A percentile compares a stretch with the other conserved stretches of the same genome.
phyloP scores from a whole-genome alignment of 2,329 filamentous ascomycete species.

The Colletotrichum tofieldiae region DNA sequence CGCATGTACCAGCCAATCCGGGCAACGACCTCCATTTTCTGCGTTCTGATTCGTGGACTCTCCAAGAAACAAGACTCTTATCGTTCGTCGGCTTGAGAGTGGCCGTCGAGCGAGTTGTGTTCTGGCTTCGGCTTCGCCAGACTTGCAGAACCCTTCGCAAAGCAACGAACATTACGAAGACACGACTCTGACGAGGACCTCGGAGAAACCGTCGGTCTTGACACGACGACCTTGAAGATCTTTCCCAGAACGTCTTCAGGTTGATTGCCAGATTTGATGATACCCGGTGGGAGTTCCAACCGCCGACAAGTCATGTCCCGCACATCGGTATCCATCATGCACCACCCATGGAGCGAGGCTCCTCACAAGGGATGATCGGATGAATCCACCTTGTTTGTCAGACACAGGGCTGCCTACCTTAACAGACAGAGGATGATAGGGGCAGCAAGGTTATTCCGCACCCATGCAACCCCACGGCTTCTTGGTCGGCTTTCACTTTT shows the following conservation, averaged over 20 bases:
- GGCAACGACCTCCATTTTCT: constrained; percentile 47
- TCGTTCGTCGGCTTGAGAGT: not conserved
- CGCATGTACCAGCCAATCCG: constrained; percentile 32
- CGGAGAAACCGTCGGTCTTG: not conserved
- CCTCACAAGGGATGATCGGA: constrained; percentile 34
- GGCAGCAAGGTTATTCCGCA: constrained; percentile 21
- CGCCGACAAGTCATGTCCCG: constrained; percentile 36
- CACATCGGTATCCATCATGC: constrained; percentile 36
- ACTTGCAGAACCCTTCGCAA: not conserved
- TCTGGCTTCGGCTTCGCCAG: constrained; percentile 1
- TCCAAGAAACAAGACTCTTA: not conserved
- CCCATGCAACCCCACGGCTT: constrained; percentile 22
- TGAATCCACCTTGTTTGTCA: constrained; percentile 30
- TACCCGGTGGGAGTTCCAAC: constrained; percentile 20
- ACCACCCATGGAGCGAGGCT: constrained; percentile 35
- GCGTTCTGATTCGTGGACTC: constrained; percentile 30
- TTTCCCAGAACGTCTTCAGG: constrained; percentile 19
- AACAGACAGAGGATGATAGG: constrained; percentile 24
- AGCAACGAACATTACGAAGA: not conserved
- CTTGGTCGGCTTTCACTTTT: constrained; percentile 25
- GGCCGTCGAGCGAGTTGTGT: not conserved
- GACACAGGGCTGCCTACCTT: constrained; percentile 7
- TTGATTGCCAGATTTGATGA: constrained; percentile 29
- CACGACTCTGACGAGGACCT: not conserved
- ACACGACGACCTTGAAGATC: constrained; percentile 29